A percentile compares a stretch with the other conserved stretches of the same genome.
phyloP scores from a whole-genome alignment of 176 grass and related monocot species.

The Dendrocalamus sinicus region DNA sequence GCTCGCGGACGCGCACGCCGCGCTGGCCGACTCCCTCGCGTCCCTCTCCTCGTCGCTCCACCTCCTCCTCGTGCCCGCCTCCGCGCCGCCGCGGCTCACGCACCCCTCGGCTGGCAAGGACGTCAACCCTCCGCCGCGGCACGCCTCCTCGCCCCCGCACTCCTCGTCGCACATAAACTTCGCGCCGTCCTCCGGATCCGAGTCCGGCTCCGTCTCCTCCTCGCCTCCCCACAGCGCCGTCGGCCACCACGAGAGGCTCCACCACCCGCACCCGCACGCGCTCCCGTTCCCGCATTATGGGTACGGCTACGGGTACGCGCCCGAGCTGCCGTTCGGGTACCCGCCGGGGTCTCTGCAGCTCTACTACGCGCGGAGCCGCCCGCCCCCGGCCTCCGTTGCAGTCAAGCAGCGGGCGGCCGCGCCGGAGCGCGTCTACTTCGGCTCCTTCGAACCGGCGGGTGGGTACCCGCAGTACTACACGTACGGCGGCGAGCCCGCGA shows the following conservation, averaged over 20 bases:
- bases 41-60: constrained; percentile 70
- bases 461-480: constrained; percentile 39
- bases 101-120: constrained; percentile 26
- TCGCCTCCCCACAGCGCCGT: constrained; percentile 39
- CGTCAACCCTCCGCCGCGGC: neutral
- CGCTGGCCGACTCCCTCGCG: constrained; percentile 58
- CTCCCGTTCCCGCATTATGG: constrained; percentile 43
- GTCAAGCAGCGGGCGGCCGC: constrained; percentile 49
- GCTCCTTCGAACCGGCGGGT: constrained; percentile 42
- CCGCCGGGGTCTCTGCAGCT: constrained; percentile 49
- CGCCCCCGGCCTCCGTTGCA: constrained; percentile 63
- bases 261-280: neutral
- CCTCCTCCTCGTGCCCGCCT: constrained; percentile 44
- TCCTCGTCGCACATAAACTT: constrained; percentile 57
- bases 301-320: constrained; percentile 29
- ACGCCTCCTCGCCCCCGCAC: constrained; percentile 48
- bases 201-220: constrained; percentile 48
- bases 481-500: constrained; percentile 34
- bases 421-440: constrained; percentile 60
- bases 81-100: neutral
- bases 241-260: neutral
- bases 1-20: constrained; percentile 69
- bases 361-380: constrained; percentile 76
- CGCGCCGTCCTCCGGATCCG: constrained; percentile 59
- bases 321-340: constrained; percentile 47